Evolutionary conservation across 2,329 filamentous ascomycete species (phyloP).

Genomic region (Phaeoacremonium minimum): DNA sequence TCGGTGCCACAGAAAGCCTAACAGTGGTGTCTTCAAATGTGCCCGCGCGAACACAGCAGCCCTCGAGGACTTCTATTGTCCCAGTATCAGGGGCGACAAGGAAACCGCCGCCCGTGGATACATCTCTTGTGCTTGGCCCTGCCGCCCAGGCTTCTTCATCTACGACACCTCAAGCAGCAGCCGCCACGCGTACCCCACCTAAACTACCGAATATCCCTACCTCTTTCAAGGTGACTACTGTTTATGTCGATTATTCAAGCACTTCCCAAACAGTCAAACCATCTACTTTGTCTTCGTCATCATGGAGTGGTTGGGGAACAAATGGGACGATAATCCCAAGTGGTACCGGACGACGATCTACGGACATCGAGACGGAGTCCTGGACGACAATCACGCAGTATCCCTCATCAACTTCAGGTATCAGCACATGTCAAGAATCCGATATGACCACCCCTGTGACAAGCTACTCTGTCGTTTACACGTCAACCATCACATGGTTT

Average conservation of each 20-base stretch:
- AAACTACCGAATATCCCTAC: neutral
- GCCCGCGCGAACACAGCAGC: neutral
- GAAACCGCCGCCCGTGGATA: neutral
- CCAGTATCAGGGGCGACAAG: neutral
- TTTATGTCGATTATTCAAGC: neutral
- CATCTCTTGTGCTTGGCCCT: neutral
- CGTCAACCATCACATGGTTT: constrained; percentile 43
- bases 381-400: neutral
- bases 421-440: neutral
- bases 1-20: neutral
- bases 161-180: neutral
- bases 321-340: neutral
- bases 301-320: neutral
- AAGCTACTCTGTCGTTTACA: constrained; percentile 40
- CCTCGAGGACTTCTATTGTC: neutral
- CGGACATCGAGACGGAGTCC: neutral
- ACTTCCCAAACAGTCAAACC: too few relatives aligned
- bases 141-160: neutral
- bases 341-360: neutral
- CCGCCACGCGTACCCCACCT: neutral
- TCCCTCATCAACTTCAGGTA: neutral
- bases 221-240: neutral
- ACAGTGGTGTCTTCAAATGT: neutral
- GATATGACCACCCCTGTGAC: constrained; percentile 13
- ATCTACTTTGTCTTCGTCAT: neutral